phyloP scores from a whole-genome alignment of 257 asterid species.

The Solanum sejunctum region DNA sequence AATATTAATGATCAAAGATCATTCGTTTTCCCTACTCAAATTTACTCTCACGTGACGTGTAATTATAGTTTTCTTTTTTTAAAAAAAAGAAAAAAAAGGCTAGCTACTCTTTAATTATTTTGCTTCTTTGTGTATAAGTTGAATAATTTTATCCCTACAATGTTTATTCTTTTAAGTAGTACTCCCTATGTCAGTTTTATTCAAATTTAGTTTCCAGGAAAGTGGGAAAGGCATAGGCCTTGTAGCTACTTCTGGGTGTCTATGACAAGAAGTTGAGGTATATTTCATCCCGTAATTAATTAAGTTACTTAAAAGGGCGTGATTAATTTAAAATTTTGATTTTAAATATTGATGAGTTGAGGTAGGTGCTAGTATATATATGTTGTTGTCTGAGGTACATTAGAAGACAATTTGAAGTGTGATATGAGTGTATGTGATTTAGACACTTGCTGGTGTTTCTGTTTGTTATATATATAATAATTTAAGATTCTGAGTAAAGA shows the following conservation, averaged over 20 bases:
- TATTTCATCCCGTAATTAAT: background rate
- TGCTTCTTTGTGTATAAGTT: background rate
- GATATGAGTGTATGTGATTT: background rate
- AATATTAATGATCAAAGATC: slow-evolving; percentile 3
- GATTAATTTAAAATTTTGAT: background rate
- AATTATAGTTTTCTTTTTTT: background rate
- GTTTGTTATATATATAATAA: background rate
- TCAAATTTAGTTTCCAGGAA: background rate
- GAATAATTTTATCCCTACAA: background rate
- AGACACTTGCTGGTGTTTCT: background rate
- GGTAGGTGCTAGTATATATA: background rate
- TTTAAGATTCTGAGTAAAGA: background rate
- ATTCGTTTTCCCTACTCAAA: background rate
- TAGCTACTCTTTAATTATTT: background rate
- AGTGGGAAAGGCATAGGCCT: background rate
- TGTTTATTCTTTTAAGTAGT: background rate
- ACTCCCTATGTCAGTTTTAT: background rate
- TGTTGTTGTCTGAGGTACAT: background rate
- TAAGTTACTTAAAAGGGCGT: background rate
- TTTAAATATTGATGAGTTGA: background rate
- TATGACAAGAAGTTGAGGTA: background rate
- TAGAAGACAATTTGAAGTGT: background rate
- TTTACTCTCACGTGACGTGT: background rate
- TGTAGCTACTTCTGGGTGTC: background rate
- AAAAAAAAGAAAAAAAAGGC: background rate